Evolutionary conservation across 495 filamentous ascomycete species (phyloP).

Genomic region (Hypoxylon crocopeplum): DNA sequence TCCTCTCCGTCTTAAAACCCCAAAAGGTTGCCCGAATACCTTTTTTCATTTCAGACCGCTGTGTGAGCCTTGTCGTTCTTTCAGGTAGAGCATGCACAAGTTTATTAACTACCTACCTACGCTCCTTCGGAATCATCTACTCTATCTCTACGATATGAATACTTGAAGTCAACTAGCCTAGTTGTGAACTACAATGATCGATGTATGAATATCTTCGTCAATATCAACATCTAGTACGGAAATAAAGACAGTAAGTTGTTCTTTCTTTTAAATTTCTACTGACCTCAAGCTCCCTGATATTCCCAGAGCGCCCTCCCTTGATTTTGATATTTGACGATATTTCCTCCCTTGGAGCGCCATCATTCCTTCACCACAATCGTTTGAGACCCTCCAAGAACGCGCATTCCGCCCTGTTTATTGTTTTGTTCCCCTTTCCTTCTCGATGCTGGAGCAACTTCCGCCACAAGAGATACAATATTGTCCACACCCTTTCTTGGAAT

Average conservation of each 20-base stretch:
- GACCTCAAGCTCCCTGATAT: background rate
- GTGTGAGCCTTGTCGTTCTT: no score
- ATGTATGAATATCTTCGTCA: background rate
- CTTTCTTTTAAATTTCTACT: background rate
- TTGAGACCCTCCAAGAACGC: slow-evolving; percentile 14
- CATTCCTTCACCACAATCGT: slow-evolving; percentile 36
- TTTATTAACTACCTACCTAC: background rate
- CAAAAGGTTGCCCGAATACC: no score
- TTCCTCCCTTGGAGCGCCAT: slow-evolving; percentile 29
- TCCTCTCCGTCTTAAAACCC: no score
- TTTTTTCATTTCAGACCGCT: no score
- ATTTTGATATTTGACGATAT: slow-evolving; percentile 16
- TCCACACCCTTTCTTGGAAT: slow-evolving; percentile 14
- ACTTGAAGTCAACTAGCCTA: no score
- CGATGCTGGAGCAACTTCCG: slow-evolving; percentile 29
- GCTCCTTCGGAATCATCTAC: background rate
- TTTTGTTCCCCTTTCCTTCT: slow-evolving; percentile 12
- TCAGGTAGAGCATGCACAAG: no score
- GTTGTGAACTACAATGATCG: no score
- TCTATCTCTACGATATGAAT: no score
- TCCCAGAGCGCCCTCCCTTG: slow-evolving; percentile 18
- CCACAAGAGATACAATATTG: slow-evolving; percentile 1
- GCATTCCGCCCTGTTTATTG: slow-evolving; percentile 25
- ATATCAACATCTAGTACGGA: background rate
- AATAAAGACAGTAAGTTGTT: slow-evolving; percentile 4